Evolutionary conservation across 2,329 filamentous ascomycete genomes (phyloP), one percentile per base, ranked within the genome.

Genomic region (Xylaria sp.): DNA sequence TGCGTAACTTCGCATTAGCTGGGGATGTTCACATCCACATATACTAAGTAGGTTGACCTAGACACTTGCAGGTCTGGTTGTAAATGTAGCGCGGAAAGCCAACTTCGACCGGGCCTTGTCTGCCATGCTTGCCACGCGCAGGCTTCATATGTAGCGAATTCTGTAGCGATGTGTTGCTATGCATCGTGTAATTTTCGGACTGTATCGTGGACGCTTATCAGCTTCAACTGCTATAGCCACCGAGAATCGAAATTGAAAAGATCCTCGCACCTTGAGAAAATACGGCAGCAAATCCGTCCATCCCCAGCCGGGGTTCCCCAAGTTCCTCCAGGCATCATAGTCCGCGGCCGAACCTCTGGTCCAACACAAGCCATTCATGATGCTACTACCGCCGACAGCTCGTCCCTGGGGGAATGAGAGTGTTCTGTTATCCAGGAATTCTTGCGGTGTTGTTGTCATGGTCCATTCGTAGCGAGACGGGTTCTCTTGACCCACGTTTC

Each of bases 241-340:
- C n/a, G 6, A 20, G 11, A 56, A 38, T 20, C 17, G 17, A n/a
- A 61, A 3, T 20, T 10, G 13, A 44, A 10, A 38, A 15, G 15
- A 28, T n/a, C 9, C 28, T 6, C n/a, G 42, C 23, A 82, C 83
- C 77, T 86, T 86, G 33, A 79, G 78, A 71, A 87, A 84, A 69
- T 87, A 87, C 0, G 82, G 84, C 0, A 84, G 74, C 11, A 88
- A 74, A 26, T 77, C 77, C 1, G 80, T 70, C 80, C 81, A 84
- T 20, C 80, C 79, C 83, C 82, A 84, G 1, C 78, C 80, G 0
- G 77, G 74, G 54, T 82, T 82, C 0, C 81, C 82, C 4, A 84
- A 74, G 3, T 77, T 76, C 63, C 80, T 80, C 82, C 82, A 84
- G 26, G 79, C 78, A 53, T 84, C 80, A 59, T 81, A 84, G 66